Percentiles rank a stretch among this genome's conserved stretches.
Conservation (phyloP, 495 filamentous ascomycete species). For the Xylaria flabelliformis region DNA sequence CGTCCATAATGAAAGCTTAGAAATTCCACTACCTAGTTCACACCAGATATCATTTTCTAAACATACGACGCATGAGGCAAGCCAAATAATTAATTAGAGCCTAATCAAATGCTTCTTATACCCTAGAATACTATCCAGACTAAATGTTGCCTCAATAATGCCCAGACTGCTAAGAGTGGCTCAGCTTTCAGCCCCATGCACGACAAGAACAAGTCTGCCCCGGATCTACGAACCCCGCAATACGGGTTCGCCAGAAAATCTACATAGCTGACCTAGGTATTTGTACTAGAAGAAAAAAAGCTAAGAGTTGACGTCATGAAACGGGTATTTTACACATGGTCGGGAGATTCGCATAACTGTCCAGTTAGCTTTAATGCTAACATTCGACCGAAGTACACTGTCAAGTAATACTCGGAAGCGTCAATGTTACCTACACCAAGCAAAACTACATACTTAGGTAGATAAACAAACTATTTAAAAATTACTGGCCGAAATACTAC, state of each 20-base stretch:
- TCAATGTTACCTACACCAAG: not conserved
- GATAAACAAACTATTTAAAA: not conserved
- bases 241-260: not conserved
- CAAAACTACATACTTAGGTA: not conserved
- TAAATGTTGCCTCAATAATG: not conserved
- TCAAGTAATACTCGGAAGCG: not conserved
- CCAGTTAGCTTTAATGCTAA: not conserved
- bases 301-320: not conserved
- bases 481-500: not conserved
- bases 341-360: not conserved
- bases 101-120: constrained; percentile 2
- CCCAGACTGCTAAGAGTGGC: not conserved
- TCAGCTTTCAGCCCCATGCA: constrained; percentile 17
- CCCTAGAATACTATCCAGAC: too few species aligned
- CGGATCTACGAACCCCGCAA: constrained; percentile 12
- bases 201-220: not conserved
- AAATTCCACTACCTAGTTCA: not conserved
- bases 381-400: not conserved
- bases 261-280: not conserved
- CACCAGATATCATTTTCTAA: not conserved
- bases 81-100: not conserved
- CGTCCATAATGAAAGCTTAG: constrained; percentile 11
- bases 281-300: too few species aligned
- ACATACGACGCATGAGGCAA: not conserved
- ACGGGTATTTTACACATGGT: not conserved